Conservation (phyloP, 106 monocot species). For the Apostasia shenzhenica region DNA sequence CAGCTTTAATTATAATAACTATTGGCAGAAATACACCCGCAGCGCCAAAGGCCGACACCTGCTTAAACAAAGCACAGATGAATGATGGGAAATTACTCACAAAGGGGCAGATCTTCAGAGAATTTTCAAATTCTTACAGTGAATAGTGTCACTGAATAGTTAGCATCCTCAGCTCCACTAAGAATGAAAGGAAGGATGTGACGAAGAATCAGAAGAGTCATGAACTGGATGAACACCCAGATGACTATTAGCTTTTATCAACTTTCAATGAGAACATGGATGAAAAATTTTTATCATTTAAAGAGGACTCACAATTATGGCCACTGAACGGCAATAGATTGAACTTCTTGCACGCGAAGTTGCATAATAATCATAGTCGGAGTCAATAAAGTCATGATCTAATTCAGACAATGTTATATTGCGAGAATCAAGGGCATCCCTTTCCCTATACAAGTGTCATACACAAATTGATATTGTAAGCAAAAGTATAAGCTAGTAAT, state of each 20-base stretch:
- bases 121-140: slow-evolving; percentile 31
- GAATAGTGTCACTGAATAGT: slow-evolving; percentile 45
- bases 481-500: neutral
- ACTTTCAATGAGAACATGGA: neutral
- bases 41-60: slow-evolving; percentile 12
- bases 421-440: slow-evolving; percentile 38
- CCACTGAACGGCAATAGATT: slow-evolving; percentile 46
- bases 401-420: slow-evolving; percentile 62
- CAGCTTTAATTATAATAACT: slow-evolving; percentile 1
- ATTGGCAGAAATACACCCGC: slow-evolving; percentile 14
- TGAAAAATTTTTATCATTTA: neutral
- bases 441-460: slow-evolving; percentile 7
- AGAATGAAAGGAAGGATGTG: slow-evolving; percentile 74
- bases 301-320: slow-evolving; percentile 54
- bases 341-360: slow-evolving; percentile 34
- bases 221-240: slow-evolving; percentile 45
- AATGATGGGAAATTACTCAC: neutral
- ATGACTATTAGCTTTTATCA: neutral
- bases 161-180: slow-evolving; percentile 29
- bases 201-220: slow-evolving; percentile 62
- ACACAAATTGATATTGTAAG: neutral
- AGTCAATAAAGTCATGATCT: slow-evolving; percentile 21
- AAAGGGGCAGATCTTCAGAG: neutral
- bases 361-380: slow-evolving; percentile 42
- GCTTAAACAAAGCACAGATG: neutral